Percentiles rank a stretch among this genome's conserved stretches.
Conservation (phyloP, 306 rosid species). For the Styphnolobium japonicum region DNA sequence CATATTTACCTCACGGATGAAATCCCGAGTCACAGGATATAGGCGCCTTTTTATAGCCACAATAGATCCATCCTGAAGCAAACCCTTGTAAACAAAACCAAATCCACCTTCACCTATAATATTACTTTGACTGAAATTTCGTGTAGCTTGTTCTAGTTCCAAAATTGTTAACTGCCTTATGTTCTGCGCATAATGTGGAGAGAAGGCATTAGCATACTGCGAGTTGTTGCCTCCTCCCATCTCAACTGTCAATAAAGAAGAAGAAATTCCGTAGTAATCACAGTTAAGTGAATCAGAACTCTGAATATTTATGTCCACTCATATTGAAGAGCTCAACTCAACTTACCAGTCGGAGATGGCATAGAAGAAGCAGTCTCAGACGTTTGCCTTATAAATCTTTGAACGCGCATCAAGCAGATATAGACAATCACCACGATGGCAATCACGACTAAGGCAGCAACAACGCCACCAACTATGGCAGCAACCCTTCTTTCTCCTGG, state of each 20-base stretch:
- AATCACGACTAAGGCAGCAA: constrained; percentile 46
- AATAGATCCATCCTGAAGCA: constrained; percentile 76
- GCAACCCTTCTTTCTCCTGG: constrained; percentile 36
- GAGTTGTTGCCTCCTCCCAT: constrained; percentile 44
- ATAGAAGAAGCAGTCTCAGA: constrained; percentile 61
- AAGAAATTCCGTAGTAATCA: not conserved
- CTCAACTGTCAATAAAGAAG: constrained; percentile 44
- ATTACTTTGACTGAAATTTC: constrained; percentile 50
- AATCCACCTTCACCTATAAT: constrained; percentile 64
- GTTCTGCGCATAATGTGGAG: constrained; percentile 34
- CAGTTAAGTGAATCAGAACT: not conserved
- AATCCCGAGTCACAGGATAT: constrained; percentile 41
- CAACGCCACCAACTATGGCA: constrained; percentile 43
- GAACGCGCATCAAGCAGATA: constrained; percentile 45
- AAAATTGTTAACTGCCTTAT: constrained; percentile 43
- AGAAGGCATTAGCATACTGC: constrained; percentile 30
- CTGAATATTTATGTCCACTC: not conserved
- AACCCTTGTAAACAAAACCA: constrained; percentile 68
- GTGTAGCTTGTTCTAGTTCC: constrained; percentile 66
- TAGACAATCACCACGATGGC: constrained; percentile 38
- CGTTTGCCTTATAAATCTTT: constrained; percentile 39
- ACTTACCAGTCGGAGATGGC: constrained; percentile 58
- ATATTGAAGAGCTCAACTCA: not conserved
- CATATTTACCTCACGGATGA: constrained; percentile 46
- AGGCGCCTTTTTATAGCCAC: constrained; percentile 65